Evolutionary conservation across 2,329 filamentous ascomycete species (phyloP).

Genomic region (Calonectria leucothoes): DNA sequence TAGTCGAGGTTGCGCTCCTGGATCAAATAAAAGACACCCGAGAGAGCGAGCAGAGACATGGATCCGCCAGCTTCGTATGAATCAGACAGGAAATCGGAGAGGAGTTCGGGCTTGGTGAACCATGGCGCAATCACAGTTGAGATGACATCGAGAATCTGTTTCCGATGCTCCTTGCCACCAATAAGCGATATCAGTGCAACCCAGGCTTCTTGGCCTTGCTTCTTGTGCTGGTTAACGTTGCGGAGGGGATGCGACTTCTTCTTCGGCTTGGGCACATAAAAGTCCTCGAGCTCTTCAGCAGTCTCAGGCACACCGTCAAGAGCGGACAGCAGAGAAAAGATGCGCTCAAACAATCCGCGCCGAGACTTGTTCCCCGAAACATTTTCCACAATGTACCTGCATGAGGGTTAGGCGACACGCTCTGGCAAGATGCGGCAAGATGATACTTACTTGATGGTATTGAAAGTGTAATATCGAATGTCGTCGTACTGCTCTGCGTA

Average conservation of each 20-base stretch:
- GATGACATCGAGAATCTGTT: constrained; percentile 80
- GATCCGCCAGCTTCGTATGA: constrained; percentile 90
- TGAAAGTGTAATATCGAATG: constrained; percentile 84
- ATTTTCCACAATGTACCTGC: constrained; percentile 43
- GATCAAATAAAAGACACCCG: constrained; percentile 95
- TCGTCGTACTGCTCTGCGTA: constrained; percentile 87
- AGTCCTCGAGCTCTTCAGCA: constrained; percentile 74
- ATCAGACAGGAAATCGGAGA: constrained; percentile 97
- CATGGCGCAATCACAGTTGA: constrained; percentile 85
- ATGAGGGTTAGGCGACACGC: neutral
- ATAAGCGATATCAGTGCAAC: constrained; percentile 77
- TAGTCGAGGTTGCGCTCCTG: constrained; percentile 95
- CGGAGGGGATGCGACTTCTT: constrained; percentile 75
- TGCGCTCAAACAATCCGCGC: constrained; percentile 61
- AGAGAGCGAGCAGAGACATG: constrained; percentile 87
- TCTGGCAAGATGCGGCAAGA: constrained; percentile 35
- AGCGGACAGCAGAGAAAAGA: constrained; percentile 71
- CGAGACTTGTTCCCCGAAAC: constrained; percentile 29
- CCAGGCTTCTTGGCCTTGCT: constrained; percentile 88
- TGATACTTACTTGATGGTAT: constrained; percentile 73
- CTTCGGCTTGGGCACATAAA: constrained; percentile 73
- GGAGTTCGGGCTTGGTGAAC: constrained; percentile 87
- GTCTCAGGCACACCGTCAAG: constrained; percentile 79
- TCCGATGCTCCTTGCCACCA: constrained; percentile 79
- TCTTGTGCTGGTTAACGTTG: constrained; percentile 78